These are phyloP conservation scores for Eucalyptus cloeziana DNA, from an alignment of 345 rosid genomes.

Conservation along the genomic window DNA sequence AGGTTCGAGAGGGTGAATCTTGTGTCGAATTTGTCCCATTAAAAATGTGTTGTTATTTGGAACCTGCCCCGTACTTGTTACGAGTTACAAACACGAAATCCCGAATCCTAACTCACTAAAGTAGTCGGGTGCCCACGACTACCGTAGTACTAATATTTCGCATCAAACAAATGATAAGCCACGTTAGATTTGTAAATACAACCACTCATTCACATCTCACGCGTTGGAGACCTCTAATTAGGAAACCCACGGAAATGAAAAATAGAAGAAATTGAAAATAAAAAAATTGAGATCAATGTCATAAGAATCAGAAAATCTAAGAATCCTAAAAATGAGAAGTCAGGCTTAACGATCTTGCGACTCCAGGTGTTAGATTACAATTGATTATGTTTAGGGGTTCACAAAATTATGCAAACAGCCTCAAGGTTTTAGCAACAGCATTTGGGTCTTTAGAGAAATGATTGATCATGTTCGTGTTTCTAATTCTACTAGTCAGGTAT, in stretches of 20 bases:
- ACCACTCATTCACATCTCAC: not conserved
- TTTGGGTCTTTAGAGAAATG: not conserved
- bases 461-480: not conserved
- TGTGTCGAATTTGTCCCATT: not conserved
- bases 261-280: not conserved
- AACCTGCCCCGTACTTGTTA: rapidly evolving
- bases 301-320: not conserved
- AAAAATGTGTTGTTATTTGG: not conserved
- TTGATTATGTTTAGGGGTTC: not conserved
- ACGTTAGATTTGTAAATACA: not conserved
- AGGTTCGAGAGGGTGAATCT: not conserved
- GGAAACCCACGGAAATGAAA: not conserved
- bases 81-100: not conserved
- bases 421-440: not conserved
- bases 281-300: not conserved
- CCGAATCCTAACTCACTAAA: not conserved
- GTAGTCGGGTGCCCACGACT: not conserved
- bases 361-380: not conserved
- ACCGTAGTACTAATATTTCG: not conserved
- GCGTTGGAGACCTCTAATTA: not conserved
- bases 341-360: not conserved
- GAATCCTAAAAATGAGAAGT: not conserved
- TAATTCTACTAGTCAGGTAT: not conserved
- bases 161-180: not conserved
- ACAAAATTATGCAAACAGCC: not conserved